Conservation (phyloP, 2,329 filamentous ascomycete species). For the Gaeumannomyces tritici region DNA sequence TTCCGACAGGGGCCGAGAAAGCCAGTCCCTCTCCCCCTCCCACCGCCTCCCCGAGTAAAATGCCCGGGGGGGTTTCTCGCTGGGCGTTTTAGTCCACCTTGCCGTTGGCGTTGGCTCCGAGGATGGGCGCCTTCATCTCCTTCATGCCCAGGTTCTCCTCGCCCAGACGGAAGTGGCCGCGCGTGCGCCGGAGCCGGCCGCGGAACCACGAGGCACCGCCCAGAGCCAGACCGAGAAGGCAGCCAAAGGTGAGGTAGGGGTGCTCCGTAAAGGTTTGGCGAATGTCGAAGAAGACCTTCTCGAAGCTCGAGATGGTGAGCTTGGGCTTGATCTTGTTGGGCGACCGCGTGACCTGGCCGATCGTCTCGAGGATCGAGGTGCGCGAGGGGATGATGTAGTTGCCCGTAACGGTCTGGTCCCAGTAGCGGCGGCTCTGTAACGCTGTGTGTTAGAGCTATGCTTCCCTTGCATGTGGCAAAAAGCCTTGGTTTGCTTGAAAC, state of each 20-base stretch:
- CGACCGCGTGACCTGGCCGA: slow-evolving; percentile 59
- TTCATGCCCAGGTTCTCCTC: slow-evolving; percentile 41
- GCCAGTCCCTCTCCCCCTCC: not conserved
- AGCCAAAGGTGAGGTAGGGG: slow-evolving; percentile 46
- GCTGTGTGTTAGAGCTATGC: not conserved
- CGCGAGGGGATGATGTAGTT: slow-evolving; percentile 84
- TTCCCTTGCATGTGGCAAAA: not conserved
- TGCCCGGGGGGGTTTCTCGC: not conserved
- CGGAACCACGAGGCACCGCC: slow-evolving; percentile 43
- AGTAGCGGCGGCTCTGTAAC: slow-evolving; percentile 76
- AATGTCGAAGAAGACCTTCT: slow-evolving; percentile 62
- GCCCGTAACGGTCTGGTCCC: slow-evolving; percentile 84
- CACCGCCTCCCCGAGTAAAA: not conserved
- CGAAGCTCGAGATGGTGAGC: slow-evolving; percentile 63
- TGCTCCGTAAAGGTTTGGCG: slow-evolving; percentile 48
- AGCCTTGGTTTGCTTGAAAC: slow-evolving; percentile 21
- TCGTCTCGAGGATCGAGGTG: slow-evolving; percentile 82
- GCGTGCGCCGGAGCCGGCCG: slow-evolving; percentile 40
- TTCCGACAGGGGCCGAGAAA: not conserved
- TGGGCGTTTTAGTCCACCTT: slow-evolving; percentile 37
- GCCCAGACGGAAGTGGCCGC: slow-evolving; percentile 52
- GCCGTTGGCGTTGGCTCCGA: slow-evolving; percentile 35
- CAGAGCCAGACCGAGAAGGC: slow-evolving; percentile 47
- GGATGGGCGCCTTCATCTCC: slow-evolving; percentile 54
- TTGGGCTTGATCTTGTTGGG: slow-evolving; percentile 67